Conservation (phyloP, 768 basidiomycete species). For the Pleurotus pulmonarius region DNA sequence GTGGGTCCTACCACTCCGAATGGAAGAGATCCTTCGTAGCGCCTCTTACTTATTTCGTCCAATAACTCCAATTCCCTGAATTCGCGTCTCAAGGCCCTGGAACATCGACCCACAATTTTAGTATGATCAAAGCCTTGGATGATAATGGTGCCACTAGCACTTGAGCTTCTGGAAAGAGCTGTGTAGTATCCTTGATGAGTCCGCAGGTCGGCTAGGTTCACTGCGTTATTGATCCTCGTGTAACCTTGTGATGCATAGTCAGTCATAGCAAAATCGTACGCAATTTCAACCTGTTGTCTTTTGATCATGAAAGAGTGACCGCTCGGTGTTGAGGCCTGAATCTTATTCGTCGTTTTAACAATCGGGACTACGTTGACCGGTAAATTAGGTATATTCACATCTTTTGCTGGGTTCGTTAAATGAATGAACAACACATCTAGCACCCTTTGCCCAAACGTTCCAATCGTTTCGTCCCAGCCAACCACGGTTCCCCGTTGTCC, state of each 20-base stretch:
- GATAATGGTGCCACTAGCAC: constrained; percentile 18
- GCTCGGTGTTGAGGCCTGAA: constrained; percentile 14
- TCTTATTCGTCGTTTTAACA: constrained; percentile 12
- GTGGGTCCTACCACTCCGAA: constrained; percentile 10
- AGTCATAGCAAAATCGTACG: too few species aligned
- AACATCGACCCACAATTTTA: constrained; percentile 20
- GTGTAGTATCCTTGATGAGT: constrained; percentile 14
- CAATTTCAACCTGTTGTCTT: constrained; percentile 8
- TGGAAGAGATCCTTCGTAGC: constrained; percentile 16
- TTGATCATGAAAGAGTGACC: constrained; percentile 22
- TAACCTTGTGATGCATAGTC: constrained; percentile 31
- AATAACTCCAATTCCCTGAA: background rate
- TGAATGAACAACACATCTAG: constrained; percentile 14
- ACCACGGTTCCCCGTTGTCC: constrained; percentile 7
- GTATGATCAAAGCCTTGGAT: constrained; percentile 19
- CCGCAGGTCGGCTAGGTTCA: constrained; percentile 23
- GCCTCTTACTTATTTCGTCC: constrained; percentile 20
- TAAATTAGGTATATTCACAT: background rate
- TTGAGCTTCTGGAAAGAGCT: constrained; percentile 22
- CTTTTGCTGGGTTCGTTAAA: constrained; percentile 2
- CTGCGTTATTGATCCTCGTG: constrained; percentile 20
- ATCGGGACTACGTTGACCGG: background rate
- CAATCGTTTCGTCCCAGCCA: background rate
- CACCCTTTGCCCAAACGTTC: constrained; percentile 1
- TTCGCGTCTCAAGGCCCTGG: background rate